Conservation (phyloP, 1,284 basidiomycete genomes). For the Sanghuangporus weigelae region DNA sequence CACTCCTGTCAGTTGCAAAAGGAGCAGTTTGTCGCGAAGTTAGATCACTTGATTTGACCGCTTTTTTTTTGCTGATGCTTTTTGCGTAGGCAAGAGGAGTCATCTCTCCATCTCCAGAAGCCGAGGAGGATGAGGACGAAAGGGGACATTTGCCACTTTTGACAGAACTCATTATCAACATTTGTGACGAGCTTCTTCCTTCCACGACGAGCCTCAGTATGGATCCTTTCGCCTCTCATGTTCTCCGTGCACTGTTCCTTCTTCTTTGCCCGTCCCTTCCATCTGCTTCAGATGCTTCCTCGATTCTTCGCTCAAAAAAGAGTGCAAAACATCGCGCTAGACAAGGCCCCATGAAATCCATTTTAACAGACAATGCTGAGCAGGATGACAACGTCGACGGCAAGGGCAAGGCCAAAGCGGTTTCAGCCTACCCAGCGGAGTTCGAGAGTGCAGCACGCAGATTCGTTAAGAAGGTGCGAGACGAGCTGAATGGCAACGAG, state of each 20-base stretch:
- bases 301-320: constrained; percentile 64
- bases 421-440: constrained; percentile 38
- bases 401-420: constrained; percentile 27
- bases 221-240: constrained; percentile 86
- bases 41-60: constrained; percentile 17
- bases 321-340: constrained; percentile 70
- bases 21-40: constrained; percentile 83
- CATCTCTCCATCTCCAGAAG: constrained; percentile 46
- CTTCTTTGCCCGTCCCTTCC: constrained; percentile 61
- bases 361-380: constrained; percentile 40
- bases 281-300: constrained; percentile 29
- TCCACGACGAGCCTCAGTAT: constrained; percentile 60
- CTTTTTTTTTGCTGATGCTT: background rate
- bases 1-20: constrained; percentile 68
- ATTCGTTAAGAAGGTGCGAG: constrained; percentile 52
- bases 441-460: constrained; percentile 47
- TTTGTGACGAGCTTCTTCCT: constrained; percentile 71
- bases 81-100: constrained; percentile 54
- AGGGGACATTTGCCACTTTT: constrained; percentile 70
- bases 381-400: constrained; percentile 21
- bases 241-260: constrained; percentile 72
- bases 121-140: constrained; percentile 33
- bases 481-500: constrained; percentile 63
- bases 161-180: constrained; percentile 59
- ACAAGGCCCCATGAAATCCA: constrained; percentile 69